Conservation (phyloP, 306 rosid genomes). For the Gastrolobium bilobum region DNA sequence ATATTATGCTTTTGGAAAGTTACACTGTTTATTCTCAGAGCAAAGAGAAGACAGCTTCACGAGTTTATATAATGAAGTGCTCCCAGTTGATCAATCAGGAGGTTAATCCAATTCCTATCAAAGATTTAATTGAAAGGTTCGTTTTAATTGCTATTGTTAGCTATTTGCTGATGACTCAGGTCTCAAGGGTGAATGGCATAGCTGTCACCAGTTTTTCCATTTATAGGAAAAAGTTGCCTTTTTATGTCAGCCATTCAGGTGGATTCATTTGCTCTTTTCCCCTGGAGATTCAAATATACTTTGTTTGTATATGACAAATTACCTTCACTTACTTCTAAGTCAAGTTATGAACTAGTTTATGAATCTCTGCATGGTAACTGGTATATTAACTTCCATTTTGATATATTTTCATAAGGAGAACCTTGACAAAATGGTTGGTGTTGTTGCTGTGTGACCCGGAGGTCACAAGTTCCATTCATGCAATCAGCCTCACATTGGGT, state of each 20-base stretch:
- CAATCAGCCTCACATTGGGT: too few species aligned
- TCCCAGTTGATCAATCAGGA: conserved; percentile 47
- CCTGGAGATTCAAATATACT: conserved; percentile 13
- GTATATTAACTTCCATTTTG: conserved; percentile 12
- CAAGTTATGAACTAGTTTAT: conserved; percentile 28
- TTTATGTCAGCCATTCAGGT: conserved; percentile 29
- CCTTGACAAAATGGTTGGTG: too few species aligned
- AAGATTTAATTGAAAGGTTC: conserved; percentile 71
- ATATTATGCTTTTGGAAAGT: conserved; percentile 66
- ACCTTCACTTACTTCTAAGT: conserved; percentile 6
- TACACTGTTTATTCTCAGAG: conserved; percentile 66
- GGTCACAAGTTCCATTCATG: too few species aligned
- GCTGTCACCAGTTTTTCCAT: not conserved
- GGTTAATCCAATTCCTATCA: conserved; percentile 58
- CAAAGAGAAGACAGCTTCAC: conserved; percentile 73
- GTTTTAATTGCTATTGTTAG: conserved; percentile 22
- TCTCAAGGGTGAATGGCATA: conserved; percentile 41
- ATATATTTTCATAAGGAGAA: not conserved
- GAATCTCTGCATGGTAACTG: conserved; percentile 19
- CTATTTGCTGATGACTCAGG: conserved; percentile 26
- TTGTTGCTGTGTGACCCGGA: too few species aligned
- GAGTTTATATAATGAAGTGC: conserved; percentile 73
- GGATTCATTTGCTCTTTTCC: conserved; percentile 21
- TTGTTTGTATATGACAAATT: conserved; percentile 15
- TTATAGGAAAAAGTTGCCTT: not conserved